Evolutionary conservation across 345 rosid genomes (phyloP), one percentile per base, ranked within the genome.

Genomic region (Populus nigra): DNA sequence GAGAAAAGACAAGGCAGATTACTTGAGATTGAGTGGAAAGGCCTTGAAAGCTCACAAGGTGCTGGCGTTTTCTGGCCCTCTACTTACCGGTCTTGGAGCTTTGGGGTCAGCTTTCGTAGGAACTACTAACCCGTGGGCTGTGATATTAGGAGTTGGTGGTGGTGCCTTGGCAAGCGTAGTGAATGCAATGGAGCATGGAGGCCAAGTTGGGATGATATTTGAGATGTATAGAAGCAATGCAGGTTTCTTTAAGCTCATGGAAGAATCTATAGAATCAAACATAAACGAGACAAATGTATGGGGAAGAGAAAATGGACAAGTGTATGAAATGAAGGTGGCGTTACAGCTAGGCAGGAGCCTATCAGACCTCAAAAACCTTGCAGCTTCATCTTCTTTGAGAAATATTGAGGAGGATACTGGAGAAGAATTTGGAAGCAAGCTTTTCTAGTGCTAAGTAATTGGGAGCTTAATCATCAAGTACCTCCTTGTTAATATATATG

Each of bases 151-250:
- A 31, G 86, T 84, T n/a, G 73, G 25, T 3, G 80, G 80, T 1
- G 92, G 90, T 22, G 87, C 84, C 55, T 50, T 87, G 50, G 86
- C 90, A 11, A 68, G 86, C 65, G 47, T 81, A 4, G 83, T 85
- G 47, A 87, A 78, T 74, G 73, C 86, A n/a, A 12, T 86, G 16
- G 88, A 85, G 82, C 90, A 89, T 62, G 90, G 88, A 8, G 78
- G 81, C 10, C 89, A 83, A 78, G 84, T 85, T 20, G 92, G 90
- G 23, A 87, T 89, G 90, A 87, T 87, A 81, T 82, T 89, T 18
- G 90, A 87, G 85, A 85, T 89, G 90, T 85, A 88, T 13, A 47
- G 88, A 17, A 75, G 80, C 79, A 86, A 84, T 45, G 92, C 87
- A 1, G 90, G 92, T 11, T 87, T 85, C 79, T 86, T 85, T 13